Evolutionary conservation across 192 early-diverging fungal species (phyloP), one percentile per base, ranked within the genome.

Genomic region (Phlyctochytrium arcticum): DNA sequence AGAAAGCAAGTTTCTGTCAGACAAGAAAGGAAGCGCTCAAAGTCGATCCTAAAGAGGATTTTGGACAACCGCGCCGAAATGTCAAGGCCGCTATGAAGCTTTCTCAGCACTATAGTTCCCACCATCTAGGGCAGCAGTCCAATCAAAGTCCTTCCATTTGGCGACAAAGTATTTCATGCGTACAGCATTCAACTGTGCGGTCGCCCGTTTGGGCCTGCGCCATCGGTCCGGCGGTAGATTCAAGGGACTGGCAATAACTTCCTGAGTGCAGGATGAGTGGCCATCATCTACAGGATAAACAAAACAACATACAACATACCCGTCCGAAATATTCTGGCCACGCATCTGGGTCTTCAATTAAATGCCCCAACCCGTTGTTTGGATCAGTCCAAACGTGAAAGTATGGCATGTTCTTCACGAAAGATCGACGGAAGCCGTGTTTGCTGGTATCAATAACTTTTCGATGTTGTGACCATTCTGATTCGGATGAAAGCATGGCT

Each of bases 301-400:
- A 39, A 51, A 54, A 55, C 58, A 58, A 48, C 58, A 47, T 32
- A 49, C 29, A 31, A 30, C 69, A 57, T 56, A 82, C 81, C 58
- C 79, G 86, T 6, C 89, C 96, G 74, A 98, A 95, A 81, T 90
- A 95, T 17, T 80, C 81, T 36, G 83, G 84, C 72, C 93, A 98
- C 29, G 72, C 57, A n/a, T 86, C 79, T 1, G 80, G 67, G 44
- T 93, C 85, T 62, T 99, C 96, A 79, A 99, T 99, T 19, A 99
- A 91, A 73, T 99, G 96, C 5, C 95, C 96, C 60, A 87, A 83
- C 2, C 96, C 93, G 32, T 87, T 83, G 62, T 92, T 84, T 6
- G 90, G 86, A 48, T 90, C 87, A 65, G 92, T 91, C 96, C 96
- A 99, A 2, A 98, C 92, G 57, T 99, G 96, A 68, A 99, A 95